phyloP scores from a whole-genome alignment of 768 basidiomycete genomes.

The Pholiota molesta region DNA sequence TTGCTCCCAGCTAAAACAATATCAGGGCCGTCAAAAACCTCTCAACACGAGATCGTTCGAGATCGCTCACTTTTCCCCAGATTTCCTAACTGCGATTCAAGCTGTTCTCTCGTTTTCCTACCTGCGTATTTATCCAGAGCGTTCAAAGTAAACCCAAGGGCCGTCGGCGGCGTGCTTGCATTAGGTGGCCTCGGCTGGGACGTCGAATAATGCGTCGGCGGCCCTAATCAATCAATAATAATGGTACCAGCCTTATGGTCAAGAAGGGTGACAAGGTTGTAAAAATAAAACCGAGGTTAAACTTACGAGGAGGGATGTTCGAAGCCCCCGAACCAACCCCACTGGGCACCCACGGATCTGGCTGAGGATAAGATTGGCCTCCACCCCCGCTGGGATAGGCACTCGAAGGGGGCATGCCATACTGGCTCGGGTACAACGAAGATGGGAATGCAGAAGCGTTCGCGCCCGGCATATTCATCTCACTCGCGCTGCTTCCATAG shows the following conservation, averaged over 20 bases:
- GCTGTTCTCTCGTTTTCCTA: slow-evolving; percentile 46
- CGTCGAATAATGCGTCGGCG: slow-evolving; percentile 4
- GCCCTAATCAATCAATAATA: slow-evolving; percentile 9
- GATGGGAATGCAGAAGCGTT: neutral
- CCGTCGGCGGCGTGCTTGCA: slow-evolving; percentile 30
- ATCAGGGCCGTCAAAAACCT: slow-evolving; percentile 8
- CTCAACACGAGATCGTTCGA: slow-evolving; percentile 8
- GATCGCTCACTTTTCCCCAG: slow-evolving; percentile 54
- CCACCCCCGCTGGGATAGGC: slow-evolving; percentile 8
- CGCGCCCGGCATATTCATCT: slow-evolving; percentile 4
- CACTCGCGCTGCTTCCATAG: slow-evolving; percentile 1
- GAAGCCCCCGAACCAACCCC: slow-evolving; percentile 29
- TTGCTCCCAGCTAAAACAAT: slow-evolving; percentile 41
- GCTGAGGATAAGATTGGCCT: neutral
- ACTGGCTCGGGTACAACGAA: slow-evolving; percentile 1
- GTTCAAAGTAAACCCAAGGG: slow-evolving; percentile 46
- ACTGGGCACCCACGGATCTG: slow-evolving; percentile 23
- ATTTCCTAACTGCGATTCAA: slow-evolving; percentile 48
- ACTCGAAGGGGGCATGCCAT: slow-evolving; percentile 16
- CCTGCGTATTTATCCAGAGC: slow-evolving; percentile 63
- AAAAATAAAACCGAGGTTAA: neutral
- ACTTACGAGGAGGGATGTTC: slow-evolving; percentile 39
- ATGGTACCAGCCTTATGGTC: neutral
- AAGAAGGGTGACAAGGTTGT: slow-evolving; percentile 2
- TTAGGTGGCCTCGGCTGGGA: slow-evolving; percentile 17